Evolutionary conservation across 164 flowering plant species (phyloP).

Genomic region (Taxillus chinensis): DNA sequence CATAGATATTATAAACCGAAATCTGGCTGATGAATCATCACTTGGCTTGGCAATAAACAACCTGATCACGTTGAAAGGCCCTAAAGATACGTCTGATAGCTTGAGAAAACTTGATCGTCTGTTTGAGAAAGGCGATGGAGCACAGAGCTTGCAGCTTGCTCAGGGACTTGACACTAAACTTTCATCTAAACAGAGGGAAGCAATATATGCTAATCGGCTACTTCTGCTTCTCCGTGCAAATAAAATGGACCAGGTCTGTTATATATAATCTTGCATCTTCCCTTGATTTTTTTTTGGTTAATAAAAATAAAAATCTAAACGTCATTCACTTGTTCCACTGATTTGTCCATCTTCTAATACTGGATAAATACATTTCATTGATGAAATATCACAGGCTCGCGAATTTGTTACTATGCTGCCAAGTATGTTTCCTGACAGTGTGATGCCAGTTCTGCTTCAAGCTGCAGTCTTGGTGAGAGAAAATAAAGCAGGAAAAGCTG

Average conservation of each 20-base stretch:
- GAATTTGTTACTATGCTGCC: slow-evolving; percentile 63
- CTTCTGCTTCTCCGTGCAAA: slow-evolving; percentile 85
- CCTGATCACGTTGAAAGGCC: slow-evolving; percentile 59
- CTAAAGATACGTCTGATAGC: slow-evolving; percentile 77
- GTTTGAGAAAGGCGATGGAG: slow-evolving; percentile 49
- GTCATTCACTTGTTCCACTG: too few species aligned
- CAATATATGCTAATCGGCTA: slow-evolving; percentile 61
- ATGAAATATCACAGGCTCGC: slow-evolving; percentile 48
- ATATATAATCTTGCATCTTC: neutral
- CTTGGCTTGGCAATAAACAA: slow-evolving; percentile 87
- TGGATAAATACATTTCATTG: neutral
- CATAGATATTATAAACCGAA: slow-evolving; percentile 44
- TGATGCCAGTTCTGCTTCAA: slow-evolving; percentile 67
- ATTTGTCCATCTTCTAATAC: neutral
- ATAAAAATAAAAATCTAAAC: too few species aligned
- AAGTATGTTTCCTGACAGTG: slow-evolving; percentile 54
- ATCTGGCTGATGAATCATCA: slow-evolving; percentile 72
- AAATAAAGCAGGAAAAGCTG: slow-evolving; percentile 78
- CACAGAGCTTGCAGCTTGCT: slow-evolving; percentile 48
- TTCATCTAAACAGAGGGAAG: slow-evolving; percentile 64
- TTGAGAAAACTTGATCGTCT: slow-evolving; percentile 73
- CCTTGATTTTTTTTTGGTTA: neutral
- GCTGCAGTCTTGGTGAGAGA: slow-evolving; percentile 82
- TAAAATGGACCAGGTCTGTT: slow-evolving; percentile 66
- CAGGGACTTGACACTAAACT: slow-evolving; percentile 70